Base-by-base conservation (phyloP, 768 basidiomycete genomes). In the Serendipita sp. region DNA sequence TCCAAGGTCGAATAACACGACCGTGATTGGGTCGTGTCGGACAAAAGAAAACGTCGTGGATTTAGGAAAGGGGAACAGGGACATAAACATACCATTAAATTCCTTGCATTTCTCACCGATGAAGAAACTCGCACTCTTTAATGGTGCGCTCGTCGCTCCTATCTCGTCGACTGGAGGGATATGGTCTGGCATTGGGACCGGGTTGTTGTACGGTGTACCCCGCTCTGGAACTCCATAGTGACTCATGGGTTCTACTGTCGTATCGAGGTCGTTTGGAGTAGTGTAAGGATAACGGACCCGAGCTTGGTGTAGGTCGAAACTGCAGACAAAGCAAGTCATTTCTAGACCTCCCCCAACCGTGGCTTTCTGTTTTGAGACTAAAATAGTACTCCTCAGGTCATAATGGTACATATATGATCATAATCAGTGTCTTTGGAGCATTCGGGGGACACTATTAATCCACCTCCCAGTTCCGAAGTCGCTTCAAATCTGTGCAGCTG, bases 121-220 rank as follows among this genome's bases (percentile, higher is more conserved):
- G 76, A 97, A 97, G 82, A 97, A 98, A 5, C 91, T 87, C 0
- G 95, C 92, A 68, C 88, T 90, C 78, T 98, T 97, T 70, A 98
- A 77, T 1, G 95, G 96, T 64, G 85, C 96, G 67, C 90, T 94
- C 0, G 91, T 91, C 45, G 77, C 79, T 43, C 94, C 95, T 48
- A 99, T 74, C 74, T 99, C 96, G 64, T 82, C 78, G 41, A 97
- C 90, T 70, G 82, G 84, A 34, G 94, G 92, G 24, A 85, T 67
- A 65, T 81, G 71, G 33, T 75, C 75, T 0, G 88, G 85, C 64
- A 85, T 78, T 1, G 86, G 84, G 2, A 85, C 80, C 0, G 81
- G 79, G 61, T 88, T 84, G 48, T 77, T 78, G 73, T 81, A 84
- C 24, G 80, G 79, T 42, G 60, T 41, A 4, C 60, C 42, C 20